Percentiles rank a stretch among this genome's conserved stretches.
phyloP scores from a whole-genome alignment of 2,329 filamentous ascomycete genomes.

The Beauveria sp. region DNA sequence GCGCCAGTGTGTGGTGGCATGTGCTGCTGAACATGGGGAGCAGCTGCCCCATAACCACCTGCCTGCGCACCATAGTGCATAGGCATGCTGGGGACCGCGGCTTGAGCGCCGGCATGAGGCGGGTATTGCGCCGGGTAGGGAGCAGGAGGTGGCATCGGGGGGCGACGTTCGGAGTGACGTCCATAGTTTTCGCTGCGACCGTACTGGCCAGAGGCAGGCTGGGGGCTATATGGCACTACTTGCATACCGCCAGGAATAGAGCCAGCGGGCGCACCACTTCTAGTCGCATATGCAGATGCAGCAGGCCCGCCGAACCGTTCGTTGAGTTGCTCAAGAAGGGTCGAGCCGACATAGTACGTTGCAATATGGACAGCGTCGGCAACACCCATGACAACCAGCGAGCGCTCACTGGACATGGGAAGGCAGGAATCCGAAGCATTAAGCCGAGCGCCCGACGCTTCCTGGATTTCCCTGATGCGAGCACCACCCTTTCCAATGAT shows the following conservation, averaged over 20 bases:
- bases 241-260: constrained; percentile 97
- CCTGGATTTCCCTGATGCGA: constrained; percentile 95
- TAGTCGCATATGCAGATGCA: constrained; percentile 94
- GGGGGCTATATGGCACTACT: constrained; percentile 94
- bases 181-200: constrained; percentile 81
- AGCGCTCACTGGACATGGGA: constrained; percentile 90
- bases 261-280: constrained; percentile 86
- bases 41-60: constrained; percentile 70
- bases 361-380: constrained; percentile 98
- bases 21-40: constrained; percentile 67
- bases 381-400: constrained; percentile 95
- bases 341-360: constrained; percentile 97
- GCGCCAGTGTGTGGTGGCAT: constrained; percentile 52
- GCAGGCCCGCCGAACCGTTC: constrained; percentile 93
- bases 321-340: constrained; percentile 93
- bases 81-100: constrained; percentile 51
- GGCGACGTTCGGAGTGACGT: constrained; percentile 65
- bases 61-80: constrained; percentile 76
- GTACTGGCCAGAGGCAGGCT: constrained; percentile 86
- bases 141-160: constrained; percentile 63
- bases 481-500: constrained; percentile 97
- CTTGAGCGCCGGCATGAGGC: constrained; percentile 49
- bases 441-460: constrained; percentile 89
- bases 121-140: constrained; percentile 66
- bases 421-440: constrained; percentile 95